Conservation (phyloP, 371 early-diverging fungal genomes). For the Rhizomucor miehei region DNA sequence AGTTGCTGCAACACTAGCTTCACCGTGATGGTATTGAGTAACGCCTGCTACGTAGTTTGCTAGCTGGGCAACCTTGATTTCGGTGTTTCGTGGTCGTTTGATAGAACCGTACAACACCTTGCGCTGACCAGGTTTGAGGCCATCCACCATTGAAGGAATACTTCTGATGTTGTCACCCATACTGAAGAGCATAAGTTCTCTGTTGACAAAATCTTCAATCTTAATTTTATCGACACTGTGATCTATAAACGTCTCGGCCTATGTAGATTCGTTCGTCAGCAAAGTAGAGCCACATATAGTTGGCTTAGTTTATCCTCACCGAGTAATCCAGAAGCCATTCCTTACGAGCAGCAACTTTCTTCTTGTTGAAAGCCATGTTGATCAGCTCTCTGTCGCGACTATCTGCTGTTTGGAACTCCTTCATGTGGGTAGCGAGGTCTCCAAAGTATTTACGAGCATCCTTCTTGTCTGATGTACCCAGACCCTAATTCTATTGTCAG, state of each 20-base stretch:
- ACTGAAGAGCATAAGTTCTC: conserved; percentile 96
- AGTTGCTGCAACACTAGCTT: conserved; percentile 84
- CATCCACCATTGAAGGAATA: conserved; percentile 98
- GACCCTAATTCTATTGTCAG: conserved; percentile 60
- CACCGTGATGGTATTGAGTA: conserved; percentile 99
- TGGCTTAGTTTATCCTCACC: conserved; percentile 38
- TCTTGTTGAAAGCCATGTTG: conserved; percentile 99
- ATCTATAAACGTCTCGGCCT: conserved; percentile 96
- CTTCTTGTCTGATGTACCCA: conserved; percentile 92
- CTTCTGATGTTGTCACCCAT: conserved; percentile 98
- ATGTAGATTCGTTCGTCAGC: conserved; percentile 1
- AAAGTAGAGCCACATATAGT: background rate
- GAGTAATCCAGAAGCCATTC: conserved; percentile 91
- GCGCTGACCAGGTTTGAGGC: conserved; percentile 99
- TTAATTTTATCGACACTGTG: conserved; percentile 76
- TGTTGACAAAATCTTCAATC: conserved; percentile 96
- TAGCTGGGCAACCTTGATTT: conserved; percentile 96
- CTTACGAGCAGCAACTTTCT: conserved; percentile 96
- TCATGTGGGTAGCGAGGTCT: conserved; percentile 80
- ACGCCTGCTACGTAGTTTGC: conserved; percentile 95
- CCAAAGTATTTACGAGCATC: conserved; percentile 98
- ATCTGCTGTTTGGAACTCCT: conserved; percentile 72
- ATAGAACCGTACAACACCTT: conserved; percentile 96
- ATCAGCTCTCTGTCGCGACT: conserved; percentile 80
- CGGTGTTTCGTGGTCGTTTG: conserved; percentile 77